Evolutionary conservation across 345 rosid species (phyloP), one percentile per base, ranked within the genome.

Genomic region (Nephelium lappaceum): DNA sequence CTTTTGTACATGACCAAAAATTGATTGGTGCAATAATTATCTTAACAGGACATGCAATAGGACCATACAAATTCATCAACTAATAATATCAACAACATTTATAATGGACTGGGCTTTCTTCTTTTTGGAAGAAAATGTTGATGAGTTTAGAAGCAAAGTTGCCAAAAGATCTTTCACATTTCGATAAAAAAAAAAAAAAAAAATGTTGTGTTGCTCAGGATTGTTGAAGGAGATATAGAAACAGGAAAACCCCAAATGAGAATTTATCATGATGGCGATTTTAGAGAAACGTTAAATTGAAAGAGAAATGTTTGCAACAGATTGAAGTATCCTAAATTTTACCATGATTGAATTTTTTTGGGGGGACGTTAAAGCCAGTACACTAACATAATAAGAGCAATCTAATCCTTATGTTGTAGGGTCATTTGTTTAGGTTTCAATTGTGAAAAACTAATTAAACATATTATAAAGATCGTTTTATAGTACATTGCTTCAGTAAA

Each of bases 61-160:
- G 76, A 73, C 67, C 53, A 73, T 73, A 39, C 27, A 21, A 60
- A 39, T 60, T 73, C 67, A 73, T 58, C 76, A 51, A 49, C 19
- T 53, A 53, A 53, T 11, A 72, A 72, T 53, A 31, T 55, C 25
- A 73, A 18, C 51, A 38, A 39, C 76, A 72, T 25, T 71, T 4
- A 53, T 9, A 47, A 7, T 18, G 60, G 15, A 57, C 11, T 58
- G 16, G 31, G 8, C 51, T 18, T 72, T 5, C 47, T n/a, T 19
- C 1, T 6, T 55, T n/a, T 55, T 19, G 6, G 14, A 57, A 18
- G 24, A 57, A 57, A 57, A 57, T n/a, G 57, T 60, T 60, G 64
- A 19, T 60, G 5, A 60, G 25, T 16, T 23, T 60, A 2, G 64
- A 60, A 60, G 64, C 64, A 21, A 58, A 6, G 63, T 58, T 58